Evolutionary conservation across 2,329 filamentous ascomycete species (phyloP), one percentile per base, ranked within the genome.

Genomic region (Lomentospora prolificans): DNA sequence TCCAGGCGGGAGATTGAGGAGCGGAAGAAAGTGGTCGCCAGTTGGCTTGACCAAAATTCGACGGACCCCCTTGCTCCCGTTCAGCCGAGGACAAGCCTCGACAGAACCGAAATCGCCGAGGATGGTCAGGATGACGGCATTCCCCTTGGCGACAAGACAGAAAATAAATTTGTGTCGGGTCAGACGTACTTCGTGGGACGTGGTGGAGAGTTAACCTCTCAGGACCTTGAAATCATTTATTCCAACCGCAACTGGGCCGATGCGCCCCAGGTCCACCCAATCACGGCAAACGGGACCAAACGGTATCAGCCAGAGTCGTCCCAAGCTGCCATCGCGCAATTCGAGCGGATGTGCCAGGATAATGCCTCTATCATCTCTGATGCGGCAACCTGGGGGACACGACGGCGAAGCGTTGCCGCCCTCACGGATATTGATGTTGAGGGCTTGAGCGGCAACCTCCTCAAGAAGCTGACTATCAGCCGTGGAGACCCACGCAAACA

Each of bases 331-430:
- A 83, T 84, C 19, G 71, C 72, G 46, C 71, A 63, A 39, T 82
- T 78, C 55, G 70, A 80, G 60, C 70, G 69, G 9, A 72, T 79
- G 70, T 77, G 70, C 55, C 72, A 72, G 19, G 79, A 83, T 59
- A 82, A 74, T 51, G 77, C 75, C 27, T 85, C 82, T 0, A 72
- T 84, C 9, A 67, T 83, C 8, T 86, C 82, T 2, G 73, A 80
- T 59, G 78, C 82, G 12, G 85, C 85, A 17, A 89, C 86, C 0
- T 84, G 86, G 75, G 86, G 86, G 14, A 89, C 86, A 1, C 77
- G 81, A 5, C 79, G 84, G 44, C 78, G 80, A 57, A 86, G 85
- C 65, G 72, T 86, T 51, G 81, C 84, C 1, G 83, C 78, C 61
- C 62, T 77, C 56, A 60, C 73, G 4, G 84, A 87, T 57, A 69